Base-by-base conservation (phyloP, 371 early-diverging fungal genomes). In the Batrachochytrium dendrobatidis region DNA sequence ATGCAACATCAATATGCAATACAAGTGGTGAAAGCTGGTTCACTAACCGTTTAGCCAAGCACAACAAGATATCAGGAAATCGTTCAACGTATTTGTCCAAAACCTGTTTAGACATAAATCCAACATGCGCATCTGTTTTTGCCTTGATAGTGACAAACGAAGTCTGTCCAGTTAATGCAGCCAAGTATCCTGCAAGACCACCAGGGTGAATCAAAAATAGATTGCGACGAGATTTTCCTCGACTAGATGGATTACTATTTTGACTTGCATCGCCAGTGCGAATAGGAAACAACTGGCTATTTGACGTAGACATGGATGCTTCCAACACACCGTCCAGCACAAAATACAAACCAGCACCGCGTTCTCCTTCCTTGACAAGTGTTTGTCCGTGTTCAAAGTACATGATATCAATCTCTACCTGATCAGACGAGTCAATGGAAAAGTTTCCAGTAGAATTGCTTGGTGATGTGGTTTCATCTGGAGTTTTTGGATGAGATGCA, bases 261-360 rank as follows among this genome's bases (percentile, higher is more conserved):
- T n/a, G 20, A 20, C 39, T 39, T 39, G 39, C 39, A 39, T n/a
- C n/a, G n/a, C n/a, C n/a, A n/a, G n/a, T n/a, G n/a, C 24, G 8
- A 29, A 6, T 48, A 48, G 49, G 49, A 18, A 48, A 48, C 49
- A 48, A 18, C 12, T 29, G 64, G 34, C 52, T 52, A 31, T 32
- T 45, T 54, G 18, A 29, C 35, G 56, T 58, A 49, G 50, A 46
- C 68, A 88, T 87, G 12, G 84, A 81, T 0, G 88, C 89, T 45
- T 91, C 90, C 26, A 97, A 66, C 18, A 83, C 64, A 20, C 98
- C 98, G 65, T 93, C 92, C 63, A 95, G 82, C 2, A 95, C 89
- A 68, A 93, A 89, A 67, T 85, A 95, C 33, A 97, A 60, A 1
- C 98, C 96, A n/a, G 77, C 80, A 31, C 81, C 82, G 20, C 90